A percentile compares a stretch with the other conserved stretches of the same genome.
Conservation (phyloP, 768 basidiomycete species). For the Lentinula lateritia region DNA sequence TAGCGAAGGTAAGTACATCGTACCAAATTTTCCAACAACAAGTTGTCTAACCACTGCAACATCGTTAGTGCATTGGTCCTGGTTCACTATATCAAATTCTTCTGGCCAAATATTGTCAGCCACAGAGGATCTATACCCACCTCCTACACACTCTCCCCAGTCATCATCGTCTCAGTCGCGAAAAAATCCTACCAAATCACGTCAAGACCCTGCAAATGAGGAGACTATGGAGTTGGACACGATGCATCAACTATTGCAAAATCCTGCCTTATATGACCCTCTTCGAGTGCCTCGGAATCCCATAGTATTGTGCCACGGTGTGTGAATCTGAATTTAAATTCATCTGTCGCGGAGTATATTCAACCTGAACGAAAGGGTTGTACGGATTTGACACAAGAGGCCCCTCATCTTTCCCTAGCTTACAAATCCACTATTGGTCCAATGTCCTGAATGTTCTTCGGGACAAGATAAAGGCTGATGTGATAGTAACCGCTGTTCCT, state of each 20-base stretch:
- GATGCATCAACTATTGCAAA: conserved; percentile 67
- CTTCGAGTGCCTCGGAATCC: conserved; percentile 78
- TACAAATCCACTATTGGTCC: conserved; percentile 92
- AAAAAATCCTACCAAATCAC: conserved; percentile 9
- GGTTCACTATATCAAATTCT: not conserved
- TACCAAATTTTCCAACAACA: not conserved
- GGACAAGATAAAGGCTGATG: conserved; percentile 81
- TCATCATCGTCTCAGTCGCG: not conserved
- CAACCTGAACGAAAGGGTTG: conserved; percentile 46
- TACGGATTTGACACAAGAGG: conserved; percentile 95
- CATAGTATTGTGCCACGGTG: conserved; percentile 95
- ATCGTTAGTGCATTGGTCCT: not conserved
- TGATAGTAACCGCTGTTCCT: conserved; percentile 94
- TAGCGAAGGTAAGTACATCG: not conserved
- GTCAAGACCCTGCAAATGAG: conserved; percentile 9
- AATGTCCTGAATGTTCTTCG: conserved; percentile 79
- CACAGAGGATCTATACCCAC: not conserved
- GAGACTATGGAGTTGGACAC: conserved; percentile 27
- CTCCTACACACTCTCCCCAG: not conserved
- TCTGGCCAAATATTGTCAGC: not conserved
- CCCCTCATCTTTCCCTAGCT: conserved; percentile 72
- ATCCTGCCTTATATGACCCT: conserved; percentile 77
- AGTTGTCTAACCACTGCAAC: not conserved
- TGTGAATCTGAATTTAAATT: conserved; percentile 17
- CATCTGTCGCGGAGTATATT: conserved; percentile 7